Percentiles rank a stretch among this genome's conserved stretches.
phyloP scores from a whole-genome alignment of 768 basidiomycete species.

The Hebeloma cylindrosporum region DNA sequence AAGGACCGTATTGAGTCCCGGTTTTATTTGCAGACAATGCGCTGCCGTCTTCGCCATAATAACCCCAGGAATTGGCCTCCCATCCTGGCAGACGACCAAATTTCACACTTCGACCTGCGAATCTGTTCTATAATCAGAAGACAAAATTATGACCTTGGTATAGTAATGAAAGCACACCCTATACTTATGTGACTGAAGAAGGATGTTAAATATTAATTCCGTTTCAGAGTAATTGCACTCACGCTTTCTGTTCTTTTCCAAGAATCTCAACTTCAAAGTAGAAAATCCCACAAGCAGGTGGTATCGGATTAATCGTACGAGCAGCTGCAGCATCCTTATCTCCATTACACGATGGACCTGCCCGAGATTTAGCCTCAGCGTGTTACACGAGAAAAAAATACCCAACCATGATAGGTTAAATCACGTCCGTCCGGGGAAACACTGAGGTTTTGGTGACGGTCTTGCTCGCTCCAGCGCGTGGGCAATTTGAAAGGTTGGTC shows the following conservation, averaged over 20 bases:
- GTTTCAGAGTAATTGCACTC: conserved; percentile 25
- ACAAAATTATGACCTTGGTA: conserved; percentile 8
- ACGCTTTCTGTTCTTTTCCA: conserved; percentile 82
- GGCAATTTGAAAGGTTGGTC: conserved; percentile 58
- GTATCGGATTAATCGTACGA: conserved; percentile 74
- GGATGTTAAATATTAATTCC: conserved; percentile 17
- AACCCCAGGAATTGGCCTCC: conserved; percentile 88
- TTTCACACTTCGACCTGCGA: conserved; percentile 64
- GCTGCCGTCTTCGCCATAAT: conserved; percentile 87
- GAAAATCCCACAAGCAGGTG: conserved; percentile 85
- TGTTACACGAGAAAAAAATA: background rate
- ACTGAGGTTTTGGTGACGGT: conserved; percentile 55
- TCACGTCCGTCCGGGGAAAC: conserved; percentile 75
- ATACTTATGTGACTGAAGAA: conserved; percentile 70
- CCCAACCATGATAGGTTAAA: conserved; percentile 64
- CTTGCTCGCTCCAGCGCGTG: conserved; percentile 77
- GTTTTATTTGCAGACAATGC: conserved; percentile 73
- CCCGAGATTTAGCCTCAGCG: conserved; percentile 10
- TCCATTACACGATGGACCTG: conserved; percentile 51
- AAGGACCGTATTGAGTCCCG: conserved; percentile 73
- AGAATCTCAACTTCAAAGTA: conserved; percentile 91
- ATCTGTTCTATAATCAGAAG: conserved; percentile 39
- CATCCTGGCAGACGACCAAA: conserved; percentile 81
- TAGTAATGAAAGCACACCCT: conserved; percentile 48
- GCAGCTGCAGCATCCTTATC: conserved; percentile 87